Evolutionary conservation across 2,329 filamentous ascomycete genomes (phyloP).

Genomic region (Cladosporium sp.): DNA sequence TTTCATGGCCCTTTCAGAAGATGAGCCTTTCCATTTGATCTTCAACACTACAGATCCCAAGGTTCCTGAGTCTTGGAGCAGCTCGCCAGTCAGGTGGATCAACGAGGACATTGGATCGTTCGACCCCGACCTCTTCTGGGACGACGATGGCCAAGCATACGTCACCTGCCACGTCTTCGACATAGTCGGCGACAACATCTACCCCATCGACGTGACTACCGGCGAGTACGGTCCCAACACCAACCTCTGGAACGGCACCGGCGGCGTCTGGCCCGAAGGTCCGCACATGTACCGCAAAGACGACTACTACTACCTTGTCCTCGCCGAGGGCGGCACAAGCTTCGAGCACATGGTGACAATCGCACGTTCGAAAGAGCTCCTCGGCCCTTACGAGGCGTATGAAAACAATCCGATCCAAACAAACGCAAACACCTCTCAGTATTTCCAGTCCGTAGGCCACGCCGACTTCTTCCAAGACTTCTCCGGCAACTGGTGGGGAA

Average conservation of each 20-base stretch:
- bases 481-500: conserved; percentile 51
- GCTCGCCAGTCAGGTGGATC: conserved; percentile 39
- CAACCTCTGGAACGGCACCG: conserved; percentile 34
- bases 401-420: conserved; percentile 26
- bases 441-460: conserved; percentile 53
- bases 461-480: conserved; percentile 54
- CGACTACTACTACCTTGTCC: conserved; percentile 31
- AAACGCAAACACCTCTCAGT: conserved; percentile 23
- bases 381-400: conserved; percentile 27
- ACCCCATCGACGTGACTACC: conserved; percentile 32
- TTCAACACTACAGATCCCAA: conserved; percentile 41
- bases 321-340: conserved; percentile 35
- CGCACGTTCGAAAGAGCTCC: conserved; percentile 35
- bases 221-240: conserved; percentile 23
- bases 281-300: conserved; percentile 35
- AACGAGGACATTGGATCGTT: conserved; percentile 22
- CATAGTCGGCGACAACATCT: conserved; percentile 30
- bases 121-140: conserved; percentile 44
- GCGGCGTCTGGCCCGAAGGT: conserved; percentile 31
- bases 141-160: conserved; percentile 52
- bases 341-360: conserved; percentile 39
- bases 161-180: conserved; percentile 36
- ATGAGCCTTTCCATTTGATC: conserved; percentile 34
- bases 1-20: background rate
- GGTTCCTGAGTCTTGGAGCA: conserved; percentile 19